Conservation (phyloP, 306 rosid genomes). For the Cyclanthera cordifolia region DNA sequence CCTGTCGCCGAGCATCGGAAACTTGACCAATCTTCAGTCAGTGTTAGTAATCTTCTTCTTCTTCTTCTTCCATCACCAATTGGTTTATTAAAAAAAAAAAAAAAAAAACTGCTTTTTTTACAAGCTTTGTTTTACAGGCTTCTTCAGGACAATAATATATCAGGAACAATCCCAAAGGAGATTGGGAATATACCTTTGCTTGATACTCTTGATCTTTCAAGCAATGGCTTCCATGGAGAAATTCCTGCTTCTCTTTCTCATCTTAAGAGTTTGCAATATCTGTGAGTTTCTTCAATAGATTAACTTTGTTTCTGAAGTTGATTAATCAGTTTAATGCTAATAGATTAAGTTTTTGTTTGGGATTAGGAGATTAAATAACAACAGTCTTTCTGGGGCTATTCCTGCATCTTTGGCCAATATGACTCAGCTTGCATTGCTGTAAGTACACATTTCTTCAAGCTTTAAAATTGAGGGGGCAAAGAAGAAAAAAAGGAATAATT, state of each 20-base stretch:
- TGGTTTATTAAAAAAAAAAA: no score
- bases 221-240: conserved; percentile 55
- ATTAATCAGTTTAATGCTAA: neutral
- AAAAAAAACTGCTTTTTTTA: neutral
- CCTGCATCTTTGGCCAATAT: conserved; percentile 73
- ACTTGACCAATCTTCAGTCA: conserved; percentile 57
- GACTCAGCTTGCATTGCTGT: conserved; percentile 69
- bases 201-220: conserved; percentile 76
- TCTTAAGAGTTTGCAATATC: conserved; percentile 56
- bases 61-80: neutral
- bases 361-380: conserved; percentile 73
- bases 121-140: conserved; percentile 31
- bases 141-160: conserved; percentile 61
- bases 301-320: neutral
- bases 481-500: no score
- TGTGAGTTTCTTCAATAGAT: conserved; percentile 37
- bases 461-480: neutral
- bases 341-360: neutral
- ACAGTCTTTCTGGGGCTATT: conserved; percentile 60
- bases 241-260: conserved; percentile 56
- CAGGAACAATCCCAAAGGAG: conserved; percentile 72
- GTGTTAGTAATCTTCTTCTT: conserved; percentile 40
- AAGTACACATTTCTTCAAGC: conserved; percentile 22
- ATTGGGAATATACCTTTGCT: conserved; percentile 67
- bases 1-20: conserved; percentile 73